Evolutionary conservation across 495 filamentous ascomycete species (phyloP).

Genomic region (Penicillium lagena): DNA sequence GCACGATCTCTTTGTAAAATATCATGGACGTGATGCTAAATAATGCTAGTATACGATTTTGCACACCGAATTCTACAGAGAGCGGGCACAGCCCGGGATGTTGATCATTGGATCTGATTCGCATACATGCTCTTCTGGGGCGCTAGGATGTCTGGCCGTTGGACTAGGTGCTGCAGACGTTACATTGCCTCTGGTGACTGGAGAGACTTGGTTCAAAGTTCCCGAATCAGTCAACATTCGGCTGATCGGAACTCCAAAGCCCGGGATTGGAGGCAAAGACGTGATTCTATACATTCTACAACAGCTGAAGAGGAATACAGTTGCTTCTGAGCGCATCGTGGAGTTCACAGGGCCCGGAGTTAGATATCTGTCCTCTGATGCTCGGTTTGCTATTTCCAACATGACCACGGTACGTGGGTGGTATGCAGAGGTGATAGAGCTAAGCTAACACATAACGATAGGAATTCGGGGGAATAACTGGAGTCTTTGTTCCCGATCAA

Average conservation of each 20-base stretch:
- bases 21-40: not conserved
- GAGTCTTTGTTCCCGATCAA: slow-evolving; percentile 33
- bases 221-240: slow-evolving; percentile 34
- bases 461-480: slow-evolving; percentile 43
- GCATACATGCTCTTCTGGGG: slow-evolving; percentile 40
- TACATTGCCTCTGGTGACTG: slow-evolving; percentile 35
- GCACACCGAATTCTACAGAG: slow-evolving; percentile 42
- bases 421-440: too few relatives aligned
- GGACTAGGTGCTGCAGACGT: slow-evolving; percentile 42
- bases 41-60: slow-evolving; percentile 33
- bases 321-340: slow-evolving; percentile 37
- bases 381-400: slow-evolving; percentile 41
- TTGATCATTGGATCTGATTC: slow-evolving; percentile 41
- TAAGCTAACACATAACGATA: slow-evolving; percentile 1
- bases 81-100: slow-evolving; percentile 39
- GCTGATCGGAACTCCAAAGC: slow-evolving; percentile 23
- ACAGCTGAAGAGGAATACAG: slow-evolving; percentile 38
- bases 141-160: slow-evolving; percentile 32
- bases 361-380: slow-evolving; percentile 30
- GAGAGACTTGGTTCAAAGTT: slow-evolving; percentile 41
- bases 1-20: too few relatives aligned
- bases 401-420: slow-evolving; percentile 33
- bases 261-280: slow-evolving; percentile 42
- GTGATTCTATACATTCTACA: slow-evolving; percentile 38
- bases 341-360: slow-evolving; percentile 37